These are phyloP conservation scores for Metarhizium sp. DNA, from an alignment of 2,329 filamentous ascomycete genomes.

Conservation along the genomic window DNA sequence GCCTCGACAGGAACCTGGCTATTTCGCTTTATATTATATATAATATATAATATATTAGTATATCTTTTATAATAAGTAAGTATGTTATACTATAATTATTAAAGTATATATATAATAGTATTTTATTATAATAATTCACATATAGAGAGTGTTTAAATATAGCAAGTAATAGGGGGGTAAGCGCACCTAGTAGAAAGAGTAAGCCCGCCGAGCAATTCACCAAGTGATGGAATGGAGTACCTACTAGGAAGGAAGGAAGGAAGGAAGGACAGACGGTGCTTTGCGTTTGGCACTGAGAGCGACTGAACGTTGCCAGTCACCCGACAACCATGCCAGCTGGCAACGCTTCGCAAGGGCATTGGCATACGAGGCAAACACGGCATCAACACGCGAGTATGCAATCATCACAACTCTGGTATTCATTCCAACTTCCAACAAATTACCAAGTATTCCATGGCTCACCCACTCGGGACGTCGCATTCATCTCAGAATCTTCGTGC, in stretches of 20 bases:
- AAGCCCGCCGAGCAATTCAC: too few species aligned
- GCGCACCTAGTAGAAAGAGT: too few species aligned
- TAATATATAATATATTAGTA: too few species aligned
- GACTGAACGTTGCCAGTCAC: neutral
- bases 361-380: neutral
- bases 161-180: too few species aligned
- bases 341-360: neutral
- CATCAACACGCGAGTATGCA: constrained; percentile 4
- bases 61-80: too few species aligned
- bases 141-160: too few species aligned
- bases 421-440: neutral
- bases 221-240: too few species aligned
- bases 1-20: too few species aligned
- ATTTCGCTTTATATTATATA: too few species aligned
- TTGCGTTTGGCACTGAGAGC: neutral
- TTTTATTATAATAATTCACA: too few species aligned
- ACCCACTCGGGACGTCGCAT: constrained; percentile 15
- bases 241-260: neutral
- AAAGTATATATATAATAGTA: too few species aligned
- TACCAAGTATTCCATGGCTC: constrained; percentile 7
- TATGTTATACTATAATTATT: too few species aligned
- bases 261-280: neutral
- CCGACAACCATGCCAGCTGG: constrained; percentile 1
- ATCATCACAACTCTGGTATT: neutral
- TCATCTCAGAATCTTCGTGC: constrained; percentile 12